These are phyloP conservation scores for Cyclotella atomus DNA, from an alignment of 108 stramenopile genomes.

Conservation along the genomic window DNA sequence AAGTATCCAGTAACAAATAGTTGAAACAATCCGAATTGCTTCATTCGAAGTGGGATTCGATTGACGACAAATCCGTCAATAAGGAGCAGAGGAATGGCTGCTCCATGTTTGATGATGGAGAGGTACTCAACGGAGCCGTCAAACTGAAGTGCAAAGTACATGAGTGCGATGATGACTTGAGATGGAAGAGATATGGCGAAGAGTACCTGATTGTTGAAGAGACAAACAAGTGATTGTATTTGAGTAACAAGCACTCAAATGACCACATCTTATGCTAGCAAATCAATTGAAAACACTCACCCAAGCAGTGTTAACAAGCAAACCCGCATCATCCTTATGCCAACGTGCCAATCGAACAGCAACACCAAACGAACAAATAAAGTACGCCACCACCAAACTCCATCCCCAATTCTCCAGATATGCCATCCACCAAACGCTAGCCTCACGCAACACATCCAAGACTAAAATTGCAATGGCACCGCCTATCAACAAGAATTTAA, in stretches of 20 bases:
- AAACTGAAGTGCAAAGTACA: constrained; percentile 25
- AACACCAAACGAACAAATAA: constrained; percentile 4
- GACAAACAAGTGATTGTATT: neutral
- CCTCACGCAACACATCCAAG: neutral
- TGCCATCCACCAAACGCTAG: constrained; percentile 14
- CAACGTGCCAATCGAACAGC: constrained; percentile 4
- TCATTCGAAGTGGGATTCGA: constrained; percentile 31
- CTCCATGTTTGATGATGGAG: constrained; percentile 18
- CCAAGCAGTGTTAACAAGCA: neutral
- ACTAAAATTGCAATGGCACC: constrained; percentile 7
- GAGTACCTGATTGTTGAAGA: constrained; percentile 9
- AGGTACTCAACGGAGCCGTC: constrained; percentile 5
- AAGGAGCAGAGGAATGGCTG: constrained; percentile 9
- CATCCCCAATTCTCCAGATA: constrained; percentile 27
- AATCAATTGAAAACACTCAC: neutral
- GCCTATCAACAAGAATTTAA: constrained; percentile 13
- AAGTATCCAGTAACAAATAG: neutral
- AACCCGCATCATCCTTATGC: neutral
- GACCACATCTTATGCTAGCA: neutral
- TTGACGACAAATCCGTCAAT: constrained; percentile 28
- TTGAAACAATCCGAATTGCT: constrained; percentile 6
- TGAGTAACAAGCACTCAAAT: neutral
- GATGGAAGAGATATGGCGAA: constrained; percentile 25
- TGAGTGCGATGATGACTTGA: constrained; percentile 23
- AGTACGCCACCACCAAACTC: neutral